These are phyloP conservation scores for Gossypium herbaceum DNA, from an alignment of 345 rosid genomes.

Conservation along the genomic window DNA sequence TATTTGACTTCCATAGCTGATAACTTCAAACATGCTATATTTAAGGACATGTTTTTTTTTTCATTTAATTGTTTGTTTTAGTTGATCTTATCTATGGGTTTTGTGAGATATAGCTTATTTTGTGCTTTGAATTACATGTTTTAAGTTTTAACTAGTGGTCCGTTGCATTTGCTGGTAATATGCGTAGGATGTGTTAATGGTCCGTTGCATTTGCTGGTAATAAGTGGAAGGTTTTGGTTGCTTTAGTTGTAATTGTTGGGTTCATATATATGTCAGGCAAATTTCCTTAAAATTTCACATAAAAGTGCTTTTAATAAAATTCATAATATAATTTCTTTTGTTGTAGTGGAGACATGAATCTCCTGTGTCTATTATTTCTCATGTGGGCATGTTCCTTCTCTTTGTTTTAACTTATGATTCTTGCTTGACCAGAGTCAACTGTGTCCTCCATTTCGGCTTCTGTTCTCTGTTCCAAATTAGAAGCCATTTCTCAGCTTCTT, in stretches of 20 bases:
- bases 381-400: slow-evolving; percentile 44
- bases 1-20: slow-evolving; percentile 18
- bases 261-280: no score
- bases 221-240: slow-evolving; percentile 61
- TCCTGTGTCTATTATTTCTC: slow-evolving; percentile 33
- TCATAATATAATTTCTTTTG: background rate
- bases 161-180: slow-evolving; percentile 1
- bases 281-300: no score
- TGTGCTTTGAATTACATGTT: background rate
- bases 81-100: background rate
- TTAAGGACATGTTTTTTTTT: slow-evolving; percentile 13
- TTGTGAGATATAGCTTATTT: background rate
- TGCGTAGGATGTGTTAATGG: background rate
- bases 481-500: slow-evolving; percentile 45
- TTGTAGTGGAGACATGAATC: slow-evolving; percentile 30
- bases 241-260: slow-evolving; percentile 7
- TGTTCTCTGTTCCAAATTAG: slow-evolving; percentile 22
- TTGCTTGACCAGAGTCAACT: slow-evolving; percentile 38
- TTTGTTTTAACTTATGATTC: slow-evolving; percentile 28
- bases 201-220: slow-evolving; percentile 1
- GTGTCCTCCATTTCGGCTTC: slow-evolving; percentile 28
- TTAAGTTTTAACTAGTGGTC: background rate
- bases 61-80: background rate
- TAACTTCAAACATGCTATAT: slow-evolving; percentile 21
- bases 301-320: no score